phyloP scores from a whole-genome alignment of 202 grass and related monocot species.

The Setaria viridis region DNA sequence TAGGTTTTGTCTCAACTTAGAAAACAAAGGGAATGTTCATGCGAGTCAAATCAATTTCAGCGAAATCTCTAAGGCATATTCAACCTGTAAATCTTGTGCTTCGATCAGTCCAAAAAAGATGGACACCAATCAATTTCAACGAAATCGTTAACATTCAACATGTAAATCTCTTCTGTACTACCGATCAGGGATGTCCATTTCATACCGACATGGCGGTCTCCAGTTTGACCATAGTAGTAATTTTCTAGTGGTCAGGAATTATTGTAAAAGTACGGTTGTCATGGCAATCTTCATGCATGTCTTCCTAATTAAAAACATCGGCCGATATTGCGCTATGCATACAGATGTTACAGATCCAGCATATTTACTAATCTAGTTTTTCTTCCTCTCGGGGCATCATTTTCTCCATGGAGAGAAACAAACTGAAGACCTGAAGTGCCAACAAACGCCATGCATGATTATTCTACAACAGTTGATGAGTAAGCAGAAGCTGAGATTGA shows the following conservation, averaged over 20 bases:
- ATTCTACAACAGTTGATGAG: not conserved
- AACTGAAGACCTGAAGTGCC: no score
- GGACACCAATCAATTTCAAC: not conserved
- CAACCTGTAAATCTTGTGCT: not conserved
- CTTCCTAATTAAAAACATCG: not conserved
- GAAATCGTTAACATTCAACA: constrained; percentile 17
- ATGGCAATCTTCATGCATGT: no score
- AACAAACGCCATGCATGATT: no score
- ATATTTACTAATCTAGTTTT: no score
- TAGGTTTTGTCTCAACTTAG: constrained; percentile 22
- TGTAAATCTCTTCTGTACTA: not conserved
- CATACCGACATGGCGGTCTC: not conserved
- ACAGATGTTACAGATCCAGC: no score
- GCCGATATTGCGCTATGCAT: no score
- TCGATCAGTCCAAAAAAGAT: not conserved
- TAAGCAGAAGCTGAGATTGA: not conserved
- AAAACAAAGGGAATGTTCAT: not conserved
- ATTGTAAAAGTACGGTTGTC: not conserved
- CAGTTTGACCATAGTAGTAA: not conserved
- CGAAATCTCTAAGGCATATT: not conserved
- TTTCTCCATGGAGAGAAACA: no score
- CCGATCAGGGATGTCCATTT: not conserved
- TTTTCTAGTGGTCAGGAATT: not conserved
- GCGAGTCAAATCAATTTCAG: constrained; percentile 32
- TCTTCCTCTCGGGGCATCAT: no score